phyloP scores from a whole-genome alignment of 306 rosid species.

The Vigna unguiculata region DNA sequence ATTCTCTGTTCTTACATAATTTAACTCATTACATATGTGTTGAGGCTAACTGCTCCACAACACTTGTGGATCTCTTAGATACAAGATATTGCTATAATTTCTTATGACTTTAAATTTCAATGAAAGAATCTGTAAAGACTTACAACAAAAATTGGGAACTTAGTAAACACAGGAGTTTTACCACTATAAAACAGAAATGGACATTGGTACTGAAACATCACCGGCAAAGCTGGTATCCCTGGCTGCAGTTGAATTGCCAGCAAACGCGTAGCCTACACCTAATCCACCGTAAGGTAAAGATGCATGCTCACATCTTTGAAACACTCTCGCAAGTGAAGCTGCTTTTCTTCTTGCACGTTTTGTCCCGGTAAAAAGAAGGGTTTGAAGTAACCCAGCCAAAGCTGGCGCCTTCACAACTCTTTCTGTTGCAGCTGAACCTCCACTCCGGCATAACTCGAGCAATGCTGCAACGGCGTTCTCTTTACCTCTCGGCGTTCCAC shows the following conservation, averaged over 20 bases:
- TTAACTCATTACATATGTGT: slow-evolving; percentile 50
- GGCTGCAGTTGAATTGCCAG: slow-evolving; percentile 70
- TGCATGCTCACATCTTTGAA: slow-evolving; percentile 76
- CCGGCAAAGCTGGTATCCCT: slow-evolving; percentile 74
- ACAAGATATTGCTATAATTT: slow-evolving; percentile 57
- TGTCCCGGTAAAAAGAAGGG: slow-evolving; percentile 84
- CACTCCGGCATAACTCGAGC: slow-evolving; percentile 93
- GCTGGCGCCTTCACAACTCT: slow-evolving; percentile 84
- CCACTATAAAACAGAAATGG: slow-evolving; percentile 87
- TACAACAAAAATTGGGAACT: slow-evolving; percentile 67
- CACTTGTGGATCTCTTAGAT: slow-evolving; percentile 44
- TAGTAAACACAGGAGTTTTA: slow-evolving; percentile 44
- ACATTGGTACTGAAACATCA: slow-evolving; percentile 81
- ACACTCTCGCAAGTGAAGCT: slow-evolving; percentile 92
- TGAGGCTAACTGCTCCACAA: slow-evolving; percentile 48
- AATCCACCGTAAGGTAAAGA: slow-evolving; percentile 78
- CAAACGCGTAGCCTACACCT: slow-evolving; percentile 78
- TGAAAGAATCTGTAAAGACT: slow-evolving; percentile 82
- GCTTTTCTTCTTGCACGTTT: slow-evolving; percentile 96
- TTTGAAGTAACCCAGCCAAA: slow-evolving; percentile 86
- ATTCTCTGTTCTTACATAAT: slow-evolving; percentile 48
- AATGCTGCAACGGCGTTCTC: slow-evolving; percentile 97
- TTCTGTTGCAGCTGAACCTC: slow-evolving; percentile 81
- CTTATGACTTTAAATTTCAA: slow-evolving; percentile 67
- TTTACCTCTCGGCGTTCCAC: slow-evolving; percentile 90